Percentiles rank a stretch among this genome's conserved stretches.
These are phyloP conservation scores for Kalanchoe fedtschenkoi DNA, from an alignment of 164 flowering plant genomes.

Conservation along the genomic window DNA sequence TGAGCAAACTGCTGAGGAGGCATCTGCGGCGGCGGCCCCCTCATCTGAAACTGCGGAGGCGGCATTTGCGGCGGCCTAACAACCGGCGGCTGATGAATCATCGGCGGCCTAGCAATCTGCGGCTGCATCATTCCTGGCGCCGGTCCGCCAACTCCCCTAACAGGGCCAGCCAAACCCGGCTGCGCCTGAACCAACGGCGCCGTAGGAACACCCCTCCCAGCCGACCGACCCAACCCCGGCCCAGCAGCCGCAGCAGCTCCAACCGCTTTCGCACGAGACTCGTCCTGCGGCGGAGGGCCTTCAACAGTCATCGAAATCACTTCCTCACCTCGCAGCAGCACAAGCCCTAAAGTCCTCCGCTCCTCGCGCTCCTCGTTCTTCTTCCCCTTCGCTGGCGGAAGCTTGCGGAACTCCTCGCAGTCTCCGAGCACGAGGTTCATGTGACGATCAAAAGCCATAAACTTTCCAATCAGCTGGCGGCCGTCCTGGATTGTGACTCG, in stretches of 20 bases:
- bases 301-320: slow-evolving; percentile 97
- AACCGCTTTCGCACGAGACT: slow-evolving; percentile 72
- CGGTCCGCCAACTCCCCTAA: slow-evolving; percentile 88
- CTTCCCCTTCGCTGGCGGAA: slow-evolving; percentile 72
- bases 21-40: slow-evolving; percentile 19
- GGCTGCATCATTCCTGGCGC: slow-evolving; percentile 99
- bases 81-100: slow-evolving; percentile 48
- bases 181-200: slow-evolving; percentile 77
- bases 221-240: slow-evolving; percentile 79
- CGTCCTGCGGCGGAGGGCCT: slow-evolving; percentile 96
- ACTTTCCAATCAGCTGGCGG: slow-evolving; percentile 88
- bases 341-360: slow-evolving; percentile 84
- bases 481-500: slow-evolving; percentile 96
- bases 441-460: slow-evolving; percentile 99
- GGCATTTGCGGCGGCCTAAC: slow-evolving; percentile 61
- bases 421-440: slow-evolving; percentile 98
- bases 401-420: slow-evolving; percentile 92
- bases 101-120: slow-evolving; percentile 65
- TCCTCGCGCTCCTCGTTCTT: slow-evolving; percentile 74
- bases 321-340: slow-evolving; percentile 90
- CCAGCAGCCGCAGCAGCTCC: slow-evolving; percentile 56
- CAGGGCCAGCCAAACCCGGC: slow-evolving; percentile 90
- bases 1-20: slow-evolving; percentile 29
- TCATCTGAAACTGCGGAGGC: slow-evolving; percentile 28
- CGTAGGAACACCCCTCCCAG: slow-evolving; percentile 77